phyloP scores from a whole-genome alignment of 2,329 filamentous ascomycete genomes.

The Cladobotryum mycophilum region DNA sequence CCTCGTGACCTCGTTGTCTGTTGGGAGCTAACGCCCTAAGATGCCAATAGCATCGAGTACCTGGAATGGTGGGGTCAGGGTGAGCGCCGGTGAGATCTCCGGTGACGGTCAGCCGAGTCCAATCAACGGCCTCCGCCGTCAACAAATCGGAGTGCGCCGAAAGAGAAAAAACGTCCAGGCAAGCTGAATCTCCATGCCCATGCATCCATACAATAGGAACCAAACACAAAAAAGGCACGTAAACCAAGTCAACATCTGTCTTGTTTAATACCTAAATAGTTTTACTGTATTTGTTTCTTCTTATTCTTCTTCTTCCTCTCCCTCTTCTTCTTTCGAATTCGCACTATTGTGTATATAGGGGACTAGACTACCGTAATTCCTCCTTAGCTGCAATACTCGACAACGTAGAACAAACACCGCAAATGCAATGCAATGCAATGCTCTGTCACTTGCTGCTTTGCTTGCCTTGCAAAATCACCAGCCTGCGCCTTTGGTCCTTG shows the following conservation, averaged over 20 bases:
- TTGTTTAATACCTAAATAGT: no score
- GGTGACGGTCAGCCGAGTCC: background rate
- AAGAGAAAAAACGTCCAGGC: no score
- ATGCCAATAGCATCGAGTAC: no score
- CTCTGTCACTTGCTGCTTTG: background rate
- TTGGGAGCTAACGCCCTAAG: background rate
- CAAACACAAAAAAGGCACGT: no score
- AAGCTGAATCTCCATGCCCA: no score
- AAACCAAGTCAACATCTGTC: no score
- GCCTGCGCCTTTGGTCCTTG: conserved; percentile 5
- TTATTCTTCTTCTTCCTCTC: background rate
- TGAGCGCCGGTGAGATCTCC: no score
- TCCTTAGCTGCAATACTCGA: background rate
- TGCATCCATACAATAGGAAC: no score
- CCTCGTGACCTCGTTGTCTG: background rate
- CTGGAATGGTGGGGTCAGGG: background rate
- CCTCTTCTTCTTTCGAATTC: background rate
- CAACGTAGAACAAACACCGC: no score
- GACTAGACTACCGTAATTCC: no score
- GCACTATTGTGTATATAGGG: no score
- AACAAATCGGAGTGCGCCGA: background rate
- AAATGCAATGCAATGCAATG: conserved; percentile 6
- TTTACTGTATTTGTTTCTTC: background rate
- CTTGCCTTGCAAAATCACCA: conserved; percentile 7
- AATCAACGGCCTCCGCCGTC: background rate